A percentile compares a stretch with the other conserved stretches of the same genome.
Conservation (phyloP, 228 moss, liverwort and hornwort genomes). For the Sphagnum fallax region DNA sequence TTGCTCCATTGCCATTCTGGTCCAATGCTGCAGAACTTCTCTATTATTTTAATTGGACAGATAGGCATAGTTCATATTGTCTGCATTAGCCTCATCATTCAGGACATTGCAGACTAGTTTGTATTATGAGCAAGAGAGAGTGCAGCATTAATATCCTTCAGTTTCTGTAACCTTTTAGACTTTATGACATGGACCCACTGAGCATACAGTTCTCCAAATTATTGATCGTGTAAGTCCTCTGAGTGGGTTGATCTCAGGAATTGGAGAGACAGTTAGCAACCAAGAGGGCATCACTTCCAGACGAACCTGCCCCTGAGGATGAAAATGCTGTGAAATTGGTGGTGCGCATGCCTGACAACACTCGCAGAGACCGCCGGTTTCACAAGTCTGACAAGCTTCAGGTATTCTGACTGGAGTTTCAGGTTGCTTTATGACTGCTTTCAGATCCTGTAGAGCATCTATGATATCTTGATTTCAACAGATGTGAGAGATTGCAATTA, state of each 20-base stretch:
- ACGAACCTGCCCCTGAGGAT: slow-evolving; percentile 42
- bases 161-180: no score
- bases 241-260: slow-evolving; percentile 13
- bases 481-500: not conserved
- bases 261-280: slow-evolving; percentile 43
- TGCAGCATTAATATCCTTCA: no score
- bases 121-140: no score
- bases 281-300: slow-evolving; percentile 49
- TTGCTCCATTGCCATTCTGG: not conserved
- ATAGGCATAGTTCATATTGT: no score
- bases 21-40: not conserved
- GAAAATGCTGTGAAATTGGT: slow-evolving; percentile 41
- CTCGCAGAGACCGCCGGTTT: slow-evolving; percentile 48
- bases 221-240: not conserved
- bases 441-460: not conserved
- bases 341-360: slow-evolving; percentile 58
- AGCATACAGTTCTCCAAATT: not conserved
- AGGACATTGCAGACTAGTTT: no score
- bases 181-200: no score
- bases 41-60: no score
- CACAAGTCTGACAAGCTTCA: slow-evolving; percentile 41
- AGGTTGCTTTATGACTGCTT: not conserved
- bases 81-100: no score
- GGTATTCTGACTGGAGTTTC: slow-evolving; percentile 12
- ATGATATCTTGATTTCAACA: not conserved